A percentile compares a stretch with the other conserved stretches of the same genome.
phyloP scores from a whole-genome alignment of 306 rosid species.

The Vicia faba region DNA sequence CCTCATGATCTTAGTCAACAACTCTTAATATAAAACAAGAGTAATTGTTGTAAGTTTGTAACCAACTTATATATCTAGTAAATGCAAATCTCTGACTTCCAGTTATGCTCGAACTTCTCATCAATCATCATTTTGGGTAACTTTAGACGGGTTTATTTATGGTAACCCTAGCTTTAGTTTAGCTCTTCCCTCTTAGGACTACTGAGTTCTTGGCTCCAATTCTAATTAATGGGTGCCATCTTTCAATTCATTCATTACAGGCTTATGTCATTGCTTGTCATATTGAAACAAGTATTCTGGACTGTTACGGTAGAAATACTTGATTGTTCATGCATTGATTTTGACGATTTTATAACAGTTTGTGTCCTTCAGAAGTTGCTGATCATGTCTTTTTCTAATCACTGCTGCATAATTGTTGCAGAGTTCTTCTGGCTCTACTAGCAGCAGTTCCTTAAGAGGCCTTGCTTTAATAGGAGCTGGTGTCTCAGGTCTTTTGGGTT shows the following conservation, averaged over 20 bases:
- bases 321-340: neutral
- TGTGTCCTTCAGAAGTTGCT: neutral
- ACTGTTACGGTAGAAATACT: neutral
- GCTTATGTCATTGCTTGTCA: constrained; percentile 16
- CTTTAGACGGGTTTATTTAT: neutral
- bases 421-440: constrained; percentile 60
- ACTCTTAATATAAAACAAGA: neutral
- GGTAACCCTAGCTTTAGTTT: constrained; percentile 13
- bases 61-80: constrained; percentile 1
- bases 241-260: constrained; percentile 12
- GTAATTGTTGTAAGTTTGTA: neutral
- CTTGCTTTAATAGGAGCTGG: constrained; percentile 92
- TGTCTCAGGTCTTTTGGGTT: constrained; percentile 74
- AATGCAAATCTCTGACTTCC: constrained; percentile 22
- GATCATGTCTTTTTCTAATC: constrained; percentile 14
- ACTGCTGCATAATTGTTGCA: constrained; percentile 39
- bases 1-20: neutral
- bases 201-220: neutral
- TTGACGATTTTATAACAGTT: constrained; percentile 7
- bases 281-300: constrained; percentile 3
- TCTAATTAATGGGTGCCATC: constrained; percentile 26
- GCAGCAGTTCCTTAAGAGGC: constrained; percentile 68
- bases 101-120: neutral
- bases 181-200: neutral
- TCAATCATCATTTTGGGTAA: constrained; percentile 16